Evolutionary conservation across 2,329 filamentous ascomycete species (phyloP).

Genomic region (Hymenoscyphus fraxineus): DNA sequence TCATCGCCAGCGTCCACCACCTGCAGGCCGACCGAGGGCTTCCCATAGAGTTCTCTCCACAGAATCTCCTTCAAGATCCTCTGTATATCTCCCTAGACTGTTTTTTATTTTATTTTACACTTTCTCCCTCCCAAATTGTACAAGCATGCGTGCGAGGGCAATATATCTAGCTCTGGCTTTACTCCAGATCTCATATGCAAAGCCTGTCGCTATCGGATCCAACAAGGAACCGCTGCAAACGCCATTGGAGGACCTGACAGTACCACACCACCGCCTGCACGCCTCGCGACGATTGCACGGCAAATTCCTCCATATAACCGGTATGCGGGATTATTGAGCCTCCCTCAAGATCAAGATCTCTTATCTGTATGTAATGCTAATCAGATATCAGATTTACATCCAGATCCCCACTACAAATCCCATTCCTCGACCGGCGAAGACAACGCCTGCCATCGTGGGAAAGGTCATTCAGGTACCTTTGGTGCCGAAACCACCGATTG

Average conservation of each 20-base stretch:
- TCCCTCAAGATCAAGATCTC: neutral
- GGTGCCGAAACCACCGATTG: constrained; percentile 86
- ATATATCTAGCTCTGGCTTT: constrained; percentile 26
- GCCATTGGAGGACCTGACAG: constrained; percentile 30
- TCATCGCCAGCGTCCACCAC: neutral
- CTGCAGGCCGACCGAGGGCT: neutral
- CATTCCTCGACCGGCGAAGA: constrained; percentile 68
- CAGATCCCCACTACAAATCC: constrained; percentile 79
- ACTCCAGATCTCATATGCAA: constrained; percentile 24
- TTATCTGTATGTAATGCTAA: constrained; percentile 28
- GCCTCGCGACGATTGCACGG: constrained; percentile 53
- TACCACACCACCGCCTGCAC: constrained; percentile 18
- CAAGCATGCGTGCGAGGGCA: constrained; percentile 23
- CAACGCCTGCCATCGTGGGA: constrained; percentile 72
- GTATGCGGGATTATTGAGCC: constrained; percentile 43
- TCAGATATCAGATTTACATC: constrained; percentile 71
- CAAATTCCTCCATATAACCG: constrained; percentile 84
- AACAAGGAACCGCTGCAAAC: constrained; percentile 23
- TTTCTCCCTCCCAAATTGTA: constrained; percentile 2
- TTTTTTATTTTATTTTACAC: constrained; percentile 2
- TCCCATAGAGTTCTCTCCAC: neutral
- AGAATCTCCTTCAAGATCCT: constrained; percentile 15
- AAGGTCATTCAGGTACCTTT: constrained; percentile 73
- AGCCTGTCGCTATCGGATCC: constrained; percentile 20
- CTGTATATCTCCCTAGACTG: constrained; percentile 1